A percentile compares a stretch with the other conserved stretches of the same genome.
Evolutionary conservation across 1,284 basidiomycete genomes (phyloP).

Genomic region (Stygiomarasmius scandens): DNA sequence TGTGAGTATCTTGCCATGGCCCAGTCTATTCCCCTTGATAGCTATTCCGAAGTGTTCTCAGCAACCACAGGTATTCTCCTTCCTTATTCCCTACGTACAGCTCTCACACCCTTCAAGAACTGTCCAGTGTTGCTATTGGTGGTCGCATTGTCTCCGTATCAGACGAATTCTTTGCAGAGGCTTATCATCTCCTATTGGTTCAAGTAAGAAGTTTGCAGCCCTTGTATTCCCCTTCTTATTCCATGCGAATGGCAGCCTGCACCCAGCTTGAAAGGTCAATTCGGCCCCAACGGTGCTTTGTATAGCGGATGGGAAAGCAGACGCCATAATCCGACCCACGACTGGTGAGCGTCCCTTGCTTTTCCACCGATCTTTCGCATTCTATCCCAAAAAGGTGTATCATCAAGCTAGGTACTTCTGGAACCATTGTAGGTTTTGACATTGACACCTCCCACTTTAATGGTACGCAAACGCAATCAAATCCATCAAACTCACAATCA

Average conservation of each 20-base stretch:
- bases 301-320: conserved; percentile 95
- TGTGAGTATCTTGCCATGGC: conserved; percentile 32
- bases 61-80: conserved; percentile 59
- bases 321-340: conserved; percentile 85
- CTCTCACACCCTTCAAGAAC: conserved; percentile 53
- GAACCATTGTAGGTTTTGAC: conserved; percentile 85
- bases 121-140: conserved; percentile 88
- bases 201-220: conserved; percentile 51
- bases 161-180: conserved; percentile 96
- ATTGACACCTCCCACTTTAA: conserved; percentile 96
- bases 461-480: conserved; percentile 59
- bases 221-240: neutral
- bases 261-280: conserved; percentile 87
- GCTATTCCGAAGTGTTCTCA: conserved; percentile 55
- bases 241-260: conserved; percentile 58
- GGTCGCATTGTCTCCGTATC: conserved; percentile 78
- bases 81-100: neutral
- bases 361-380: neutral
- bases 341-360: conserved; percentile 67
- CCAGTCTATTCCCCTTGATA: conserved; percentile 52
- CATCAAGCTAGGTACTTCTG: conserved; percentile 84
- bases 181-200: conserved; percentile 81
- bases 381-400: conserved; percentile 76
- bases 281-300: conserved; percentile 93
- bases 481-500: neutral